Evolutionary conservation across 2,329 filamentous ascomycete genomes (phyloP), one percentile per base, ranked within the genome.

Genomic region (Trichoderma hamatum): DNA sequence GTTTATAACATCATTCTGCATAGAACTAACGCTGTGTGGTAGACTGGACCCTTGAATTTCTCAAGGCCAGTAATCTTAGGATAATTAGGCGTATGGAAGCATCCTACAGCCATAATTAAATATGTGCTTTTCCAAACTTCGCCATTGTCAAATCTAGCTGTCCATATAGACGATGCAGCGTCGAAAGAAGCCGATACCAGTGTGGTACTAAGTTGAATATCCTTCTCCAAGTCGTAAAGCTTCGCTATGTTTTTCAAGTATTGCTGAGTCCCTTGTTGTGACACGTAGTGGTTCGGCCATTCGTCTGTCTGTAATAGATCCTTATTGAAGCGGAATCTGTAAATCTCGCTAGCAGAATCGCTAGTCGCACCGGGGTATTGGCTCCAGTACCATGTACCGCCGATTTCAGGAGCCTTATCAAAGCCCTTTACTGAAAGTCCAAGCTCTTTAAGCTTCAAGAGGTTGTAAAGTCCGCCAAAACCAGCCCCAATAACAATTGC

Each of bases 381-480:
- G 13, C 28, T 61, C 59, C 59, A 61, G 26, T 61, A 61, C 39
- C 59, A 61, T 49, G 59, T 61, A 16, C 59, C 59, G 3, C 59
- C 59, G 24, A 61, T 39, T 7, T 61, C 39, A 5, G 59, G 19
- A 32, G 36, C 59, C 26, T 61, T 61, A 6, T 61, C 59, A 10
- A 61, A 30, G 14, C 30, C 24, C 11, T 21, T 61, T 10, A 61
- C 59, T 6, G 59, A 61, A 26, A 61, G 59, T 16, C 59, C 59
- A 21, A 61, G 24, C 39, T 61, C 59, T 13, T 19, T 39, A 28
- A 61, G 59, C n/a, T 61, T 61, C 14, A 49, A 24, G 26, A 61
- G 39, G 11, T 61, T 39, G 19, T 61, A 61, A n/a, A 61, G 43
- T 16, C 59, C 59, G 0, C 24, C 39, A n/a, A 61, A 61, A 30